Evolutionary conservation across 2,329 filamentous ascomycete species (phyloP).

Genomic region (Fusarium sp.): DNA sequence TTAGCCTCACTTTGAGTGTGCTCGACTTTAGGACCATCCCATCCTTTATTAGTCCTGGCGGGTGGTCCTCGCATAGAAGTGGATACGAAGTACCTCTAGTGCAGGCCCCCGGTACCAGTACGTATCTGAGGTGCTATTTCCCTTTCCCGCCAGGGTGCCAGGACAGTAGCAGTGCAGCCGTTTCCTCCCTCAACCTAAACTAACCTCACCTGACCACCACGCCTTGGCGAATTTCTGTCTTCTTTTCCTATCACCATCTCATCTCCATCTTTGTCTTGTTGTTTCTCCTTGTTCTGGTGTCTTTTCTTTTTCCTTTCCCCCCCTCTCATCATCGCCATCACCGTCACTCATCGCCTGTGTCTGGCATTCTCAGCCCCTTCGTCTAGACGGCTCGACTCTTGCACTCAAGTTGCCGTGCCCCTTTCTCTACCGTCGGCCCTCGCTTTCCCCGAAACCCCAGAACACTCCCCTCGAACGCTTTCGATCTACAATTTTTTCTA

Average conservation of each 20-base stretch:
- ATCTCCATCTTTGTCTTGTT: conserved; percentile 45
- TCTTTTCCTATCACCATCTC: conserved; percentile 49
- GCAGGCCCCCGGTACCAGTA: conserved; percentile 22
- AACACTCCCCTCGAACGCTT: conserved; percentile 34
- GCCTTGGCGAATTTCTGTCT: conserved; percentile 39
- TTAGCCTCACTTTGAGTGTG: conserved; percentile 6
- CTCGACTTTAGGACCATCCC: conserved; percentile 28
- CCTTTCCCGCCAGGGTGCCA: conserved; percentile 22
- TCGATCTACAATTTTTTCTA: conserved; percentile 40
- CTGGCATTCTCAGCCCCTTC: conserved; percentile 45
- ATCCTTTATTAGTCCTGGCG: conserved; percentile 29
- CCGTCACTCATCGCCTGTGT: conserved; percentile 47
- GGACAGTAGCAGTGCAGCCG: conserved; percentile 34
- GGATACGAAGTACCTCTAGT: conserved; percentile 19
- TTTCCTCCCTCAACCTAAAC: conserved; percentile 46
- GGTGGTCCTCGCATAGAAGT: conserved; percentile 14
- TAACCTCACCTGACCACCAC: conserved; percentile 45
- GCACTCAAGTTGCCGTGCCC: conserved; percentile 50
- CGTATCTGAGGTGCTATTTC: conserved; percentile 22
- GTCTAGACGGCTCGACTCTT: conserved; percentile 42
- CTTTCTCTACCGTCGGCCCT: conserved; percentile 52
- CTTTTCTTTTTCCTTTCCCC: conserved; percentile 44
- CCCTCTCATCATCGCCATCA: conserved; percentile 50
- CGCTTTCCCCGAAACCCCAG: conserved; percentile 44
- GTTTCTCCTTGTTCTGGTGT: conserved; percentile 50